Evolutionary conservation across 169 alveolate species (phyloP).

Genomic region (Plasmodium coatneyi): DNA sequence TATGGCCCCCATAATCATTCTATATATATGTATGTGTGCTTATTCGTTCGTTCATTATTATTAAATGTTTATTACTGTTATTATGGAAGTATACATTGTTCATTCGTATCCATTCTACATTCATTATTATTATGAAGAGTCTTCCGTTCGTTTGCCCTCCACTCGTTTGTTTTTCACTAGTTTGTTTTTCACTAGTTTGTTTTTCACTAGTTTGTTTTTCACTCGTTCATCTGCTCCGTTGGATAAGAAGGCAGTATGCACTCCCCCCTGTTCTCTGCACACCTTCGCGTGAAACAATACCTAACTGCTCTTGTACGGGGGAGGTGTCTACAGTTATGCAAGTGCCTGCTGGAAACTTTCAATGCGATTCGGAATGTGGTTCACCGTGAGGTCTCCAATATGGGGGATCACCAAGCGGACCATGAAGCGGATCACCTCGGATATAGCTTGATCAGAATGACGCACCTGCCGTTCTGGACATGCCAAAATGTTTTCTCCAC

Average conservation of each 20-base stretch:
- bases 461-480: conserved; percentile 21
- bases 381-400: too few species aligned
- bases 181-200: too few species aligned
- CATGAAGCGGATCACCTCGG: conserved; percentile 32
- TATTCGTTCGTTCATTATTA: too few species aligned
- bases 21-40: too few species aligned
- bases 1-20: too few species aligned
- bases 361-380: too few species aligned
- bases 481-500: conserved; percentile 59
- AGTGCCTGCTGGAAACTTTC: background rate
- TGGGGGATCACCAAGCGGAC: background rate
- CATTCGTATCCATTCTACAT: too few species aligned
- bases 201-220: too few species aligned
- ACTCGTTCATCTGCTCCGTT: background rate
- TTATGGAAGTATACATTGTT: too few species aligned
- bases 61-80: too few species aligned
- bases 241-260: background rate
- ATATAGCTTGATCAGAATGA: conserved; percentile 39
- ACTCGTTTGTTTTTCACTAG: too few species aligned
- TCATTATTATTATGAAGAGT: too few species aligned
- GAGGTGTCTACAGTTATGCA: background rate
- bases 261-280: background rate
- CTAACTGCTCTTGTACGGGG: background rate
- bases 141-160: background rate
- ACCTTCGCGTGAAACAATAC: background rate